Base-by-base conservation (phyloP, 768 basidiomycete genomes). In the Pleurotus sapidus region DNA sequence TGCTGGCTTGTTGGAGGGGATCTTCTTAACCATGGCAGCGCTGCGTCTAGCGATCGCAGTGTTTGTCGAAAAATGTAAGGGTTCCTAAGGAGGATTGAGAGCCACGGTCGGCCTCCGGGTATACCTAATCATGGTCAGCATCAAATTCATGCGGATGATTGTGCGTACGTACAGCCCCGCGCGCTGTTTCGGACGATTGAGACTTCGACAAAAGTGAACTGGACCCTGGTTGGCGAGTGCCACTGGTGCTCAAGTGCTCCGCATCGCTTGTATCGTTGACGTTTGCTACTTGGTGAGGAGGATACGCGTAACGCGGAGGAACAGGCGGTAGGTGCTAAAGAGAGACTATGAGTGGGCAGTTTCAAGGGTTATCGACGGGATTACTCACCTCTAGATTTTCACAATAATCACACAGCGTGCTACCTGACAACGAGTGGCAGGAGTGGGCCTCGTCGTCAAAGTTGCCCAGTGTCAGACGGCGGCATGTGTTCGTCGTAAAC, bases 371-470 rank as follows among this genome's bases (percentile, higher is more conserved):
- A 43, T 1, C 20, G 42, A 43, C 15, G 2, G 20, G 42, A 43
- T 20, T n/a, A 43, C 42, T 7, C 20, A 43, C 42, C 20, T n/a
- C 5, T 46, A 47, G 14, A 7, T 48, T n/a, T 30, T 49, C 56
- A 51, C 56, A 57, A 38, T 30, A 17, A 24, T 57, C 56, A 34
- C 56, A 57, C 3, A 49, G 34, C 7, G 17, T 18, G 24, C 46
- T 5, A 17, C 34, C 34, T 7, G n/a, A n/a, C 42, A 51, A 43
- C 20, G 57, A 49, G 45, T 17, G 30, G 45, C 57, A 58, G 3
- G 49, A 43, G 23, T 54, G 38, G 17, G 57, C 25, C 12, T 25
- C 12, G 12, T 9, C 20, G 34, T 58, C 57, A 18, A 54, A 45
- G 15, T 25, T 38, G 23, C 39, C 50, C 9, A 58, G 7, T 9